phyloP scores from a whole-genome alignment of 768 basidiomycete species.

The Panellus pusillus region DNA sequence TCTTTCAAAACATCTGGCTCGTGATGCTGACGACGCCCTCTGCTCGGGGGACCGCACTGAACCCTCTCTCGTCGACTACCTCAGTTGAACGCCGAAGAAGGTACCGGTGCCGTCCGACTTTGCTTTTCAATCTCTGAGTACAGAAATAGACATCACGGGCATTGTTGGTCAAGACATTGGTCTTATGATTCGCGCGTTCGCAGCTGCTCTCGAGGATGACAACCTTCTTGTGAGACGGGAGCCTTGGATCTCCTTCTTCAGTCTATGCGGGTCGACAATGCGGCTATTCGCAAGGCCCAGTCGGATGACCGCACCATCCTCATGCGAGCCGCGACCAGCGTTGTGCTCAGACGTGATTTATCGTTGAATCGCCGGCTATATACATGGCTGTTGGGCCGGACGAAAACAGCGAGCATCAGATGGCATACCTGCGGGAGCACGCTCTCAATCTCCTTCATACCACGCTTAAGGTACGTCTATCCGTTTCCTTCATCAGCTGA shows the following conservation, averaged over 20 bases:
- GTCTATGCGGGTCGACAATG: constrained; percentile 71
- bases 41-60: constrained; percentile 82
- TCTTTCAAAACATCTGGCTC: constrained; percentile 95
- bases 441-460: constrained; percentile 68
- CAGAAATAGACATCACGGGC: constrained; percentile 53
- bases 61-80: constrained; percentile 84
- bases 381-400: constrained; percentile 88
- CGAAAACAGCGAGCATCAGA: constrained; percentile 74
- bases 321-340: constrained; percentile 82
- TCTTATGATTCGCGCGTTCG: constrained; percentile 90
- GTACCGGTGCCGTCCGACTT: constrained; percentile 33
- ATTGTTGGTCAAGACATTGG: constrained; percentile 87
- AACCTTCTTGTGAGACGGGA: constrained; percentile 85
- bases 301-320: constrained; percentile 76
- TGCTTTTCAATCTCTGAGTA: not conserved
- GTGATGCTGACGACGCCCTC: constrained; percentile 88
- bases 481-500: not conserved
- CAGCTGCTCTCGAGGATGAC: constrained; percentile 90
- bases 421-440: constrained; percentile 66
- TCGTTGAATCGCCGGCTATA: constrained; percentile 92
- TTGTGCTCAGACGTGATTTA: constrained; percentile 89
- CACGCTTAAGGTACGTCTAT: constrained; percentile 61
- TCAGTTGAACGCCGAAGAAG: constrained; percentile 66
- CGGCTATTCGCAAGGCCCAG: constrained; percentile 66
- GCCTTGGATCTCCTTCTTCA: constrained; percentile 84